Evolutionary conservation across 805 yeast species (phyloP), one percentile per base, ranked within the genome.

Genomic region (Metschnikowia picachoensis): DNA sequence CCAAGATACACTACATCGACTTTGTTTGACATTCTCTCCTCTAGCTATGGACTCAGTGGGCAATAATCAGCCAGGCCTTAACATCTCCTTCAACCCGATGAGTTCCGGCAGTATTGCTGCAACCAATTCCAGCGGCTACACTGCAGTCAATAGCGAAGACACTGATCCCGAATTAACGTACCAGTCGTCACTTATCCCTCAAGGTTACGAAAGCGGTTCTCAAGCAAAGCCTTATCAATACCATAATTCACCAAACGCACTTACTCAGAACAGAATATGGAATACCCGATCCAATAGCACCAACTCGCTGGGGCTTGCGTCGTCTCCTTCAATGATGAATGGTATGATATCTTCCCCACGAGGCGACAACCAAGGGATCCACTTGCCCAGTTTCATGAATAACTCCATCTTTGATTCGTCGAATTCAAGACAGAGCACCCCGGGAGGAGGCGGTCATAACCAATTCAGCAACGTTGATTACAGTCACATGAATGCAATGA

Each of bases 311-410:
- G 43, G 47, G 20, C 39, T 35, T 17, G 31, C 13, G 10, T 39
- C 47, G 4, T 35, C 50, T 17, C 43, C 47, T 12, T 41, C 45
- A n/a, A 34, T 37, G 36, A 33, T 37, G 30, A 44, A 30, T 31
- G 35, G 29, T 17, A 36, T 49, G 41, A 34, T 46, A 13, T 41
- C 46, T 9, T 41, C 49, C 10, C 50, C 52, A 3, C 39, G 46
- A n/a, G 37, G 33, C 25, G 50, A 46, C 33, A 42, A 35, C 31
- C 56, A 52, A 20, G 51, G 48, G 8, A 44, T 52, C 6, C 58
- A 50, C 39, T 54, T 54, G 44, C 56, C 58, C 14, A 50, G 56
- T 39, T 54, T 54, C 37, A 54, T 54, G 50, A 39, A 39, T 34
- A 49, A 46, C 43, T 37, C 48, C 2, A 30, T 46, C 32, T 49